phyloP scores from a whole-genome alignment of 768 basidiomycete genomes.

The Rhodotorula diobovata region DNA sequence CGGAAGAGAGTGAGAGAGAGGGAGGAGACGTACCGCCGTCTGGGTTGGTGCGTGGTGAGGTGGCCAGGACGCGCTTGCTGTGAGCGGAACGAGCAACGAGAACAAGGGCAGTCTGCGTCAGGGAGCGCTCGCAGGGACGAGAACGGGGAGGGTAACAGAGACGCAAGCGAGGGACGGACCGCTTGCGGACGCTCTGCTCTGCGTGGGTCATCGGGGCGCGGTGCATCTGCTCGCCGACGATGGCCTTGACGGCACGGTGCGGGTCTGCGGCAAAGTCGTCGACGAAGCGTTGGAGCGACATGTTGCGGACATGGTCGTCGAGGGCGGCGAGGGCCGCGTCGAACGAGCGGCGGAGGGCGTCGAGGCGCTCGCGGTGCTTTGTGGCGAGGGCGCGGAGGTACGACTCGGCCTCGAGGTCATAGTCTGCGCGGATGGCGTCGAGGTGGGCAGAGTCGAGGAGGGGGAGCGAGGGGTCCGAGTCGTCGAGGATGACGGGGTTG shows the following conservation, averaged over 20 bases:
- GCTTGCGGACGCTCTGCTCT: constrained; percentile 14
- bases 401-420: constrained; percentile 16
- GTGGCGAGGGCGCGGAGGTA: constrained; percentile 7
- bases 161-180: background rate
- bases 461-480: background rate
- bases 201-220: constrained; percentile 1
- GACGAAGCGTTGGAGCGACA: constrained; percentile 14
- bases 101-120: background rate
- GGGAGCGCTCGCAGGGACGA: too few species aligned
- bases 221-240: constrained; percentile 21
- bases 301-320: constrained; percentile 7
- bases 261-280: constrained; percentile 5
- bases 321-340: constrained; percentile 9
- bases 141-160: too few species aligned
- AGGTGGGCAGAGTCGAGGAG: constrained; percentile 1
- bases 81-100: background rate
- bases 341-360: constrained; percentile 15
- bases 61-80: constrained; percentile 48
- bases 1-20: background rate
- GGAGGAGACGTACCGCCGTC: constrained; percentile 45
- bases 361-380: background rate
- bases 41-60: constrained; percentile 58
- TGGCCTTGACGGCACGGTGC: background rate
- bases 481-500: background rate
- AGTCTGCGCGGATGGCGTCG: constrained; percentile 18